Conservation (phyloP, 768 basidiomycete genomes). For the Suillus brevipes region DNA sequence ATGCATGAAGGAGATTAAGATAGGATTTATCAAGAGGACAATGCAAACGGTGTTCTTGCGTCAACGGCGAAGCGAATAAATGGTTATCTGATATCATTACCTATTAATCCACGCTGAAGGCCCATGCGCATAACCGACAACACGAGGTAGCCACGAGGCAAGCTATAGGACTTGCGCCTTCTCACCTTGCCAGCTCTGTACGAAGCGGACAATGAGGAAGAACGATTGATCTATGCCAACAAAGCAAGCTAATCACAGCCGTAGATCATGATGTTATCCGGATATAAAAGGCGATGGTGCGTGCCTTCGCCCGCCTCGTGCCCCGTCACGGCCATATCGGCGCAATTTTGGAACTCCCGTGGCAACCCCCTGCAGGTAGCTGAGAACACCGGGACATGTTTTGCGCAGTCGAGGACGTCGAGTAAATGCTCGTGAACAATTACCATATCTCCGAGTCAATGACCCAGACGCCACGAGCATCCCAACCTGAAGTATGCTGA, state of each 20-base stretch:
- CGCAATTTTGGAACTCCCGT: background rate
- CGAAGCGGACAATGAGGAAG: background rate
- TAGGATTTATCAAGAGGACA: background rate
- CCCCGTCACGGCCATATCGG: background rate
- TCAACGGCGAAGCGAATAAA: background rate
- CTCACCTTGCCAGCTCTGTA: too few species aligned
- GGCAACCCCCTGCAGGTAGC: background rate
- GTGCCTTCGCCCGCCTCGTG: constrained; percentile 2
- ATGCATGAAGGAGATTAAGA: background rate
- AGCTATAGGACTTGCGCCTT: too few species aligned
- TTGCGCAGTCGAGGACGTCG: background rate
- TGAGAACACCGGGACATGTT: background rate
- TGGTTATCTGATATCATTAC: too few species aligned
- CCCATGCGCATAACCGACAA: too few species aligned
- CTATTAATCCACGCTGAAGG: background rate
- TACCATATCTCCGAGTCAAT: background rate
- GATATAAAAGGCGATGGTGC: background rate
- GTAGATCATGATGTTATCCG: background rate
- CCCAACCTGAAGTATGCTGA: background rate
- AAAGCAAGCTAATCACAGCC: background rate
- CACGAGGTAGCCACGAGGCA: constrained; percentile 4
- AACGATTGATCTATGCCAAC: background rate
- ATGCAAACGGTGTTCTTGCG: background rate
- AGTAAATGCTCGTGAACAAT: background rate
- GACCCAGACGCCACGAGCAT: too few species aligned